These are phyloP conservation scores for Elongisporangium anandrum DNA, from an alignment of 352 stramenopile species.

Conservation along the genomic window DNA sequence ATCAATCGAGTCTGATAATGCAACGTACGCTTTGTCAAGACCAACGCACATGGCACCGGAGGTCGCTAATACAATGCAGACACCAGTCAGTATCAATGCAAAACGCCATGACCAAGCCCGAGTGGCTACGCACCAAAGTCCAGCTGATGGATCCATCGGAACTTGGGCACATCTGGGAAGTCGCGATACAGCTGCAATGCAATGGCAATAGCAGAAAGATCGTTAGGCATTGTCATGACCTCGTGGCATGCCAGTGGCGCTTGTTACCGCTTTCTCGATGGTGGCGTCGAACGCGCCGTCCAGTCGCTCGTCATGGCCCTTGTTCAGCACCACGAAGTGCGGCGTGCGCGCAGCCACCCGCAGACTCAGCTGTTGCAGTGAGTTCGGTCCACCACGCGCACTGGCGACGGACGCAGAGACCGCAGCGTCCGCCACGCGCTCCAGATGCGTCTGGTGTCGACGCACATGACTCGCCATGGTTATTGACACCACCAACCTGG, in stretches of 20 bases:
- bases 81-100: not conserved
- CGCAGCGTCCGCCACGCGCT: constrained; percentile 11
- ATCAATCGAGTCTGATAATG: not conserved
- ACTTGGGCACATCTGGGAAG: constrained; percentile 72
- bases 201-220: not conserved
- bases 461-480: constrained; percentile 24
- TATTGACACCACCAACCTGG: constrained; percentile 1
- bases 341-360: constrained; percentile 38
- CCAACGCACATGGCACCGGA: constrained; percentile 83
- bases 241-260: constrained; percentile 1
- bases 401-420: constrained; percentile 3
- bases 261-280: constrained; percentile 85
- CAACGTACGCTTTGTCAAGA: constrained; percentile 56
- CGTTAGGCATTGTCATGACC: not conserved
- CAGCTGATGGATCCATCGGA: constrained; percentile 88
- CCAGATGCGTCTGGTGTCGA: constrained; percentile 49
- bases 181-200: constrained; percentile 49
- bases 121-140: constrained; percentile 61
- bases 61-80: constrained; percentile 36
- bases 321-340: constrained; percentile 78
- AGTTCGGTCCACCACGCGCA: constrained; percentile 48
- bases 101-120: not conserved
- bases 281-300: constrained; percentile 87
- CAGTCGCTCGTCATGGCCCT: constrained; percentile 77
- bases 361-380: constrained; percentile 49